Evolutionary conservation across 192 early-diverging fungal genomes (phyloP), one percentile per base, ranked within the genome.

Genomic region (Linnemannia elongata): DNA sequence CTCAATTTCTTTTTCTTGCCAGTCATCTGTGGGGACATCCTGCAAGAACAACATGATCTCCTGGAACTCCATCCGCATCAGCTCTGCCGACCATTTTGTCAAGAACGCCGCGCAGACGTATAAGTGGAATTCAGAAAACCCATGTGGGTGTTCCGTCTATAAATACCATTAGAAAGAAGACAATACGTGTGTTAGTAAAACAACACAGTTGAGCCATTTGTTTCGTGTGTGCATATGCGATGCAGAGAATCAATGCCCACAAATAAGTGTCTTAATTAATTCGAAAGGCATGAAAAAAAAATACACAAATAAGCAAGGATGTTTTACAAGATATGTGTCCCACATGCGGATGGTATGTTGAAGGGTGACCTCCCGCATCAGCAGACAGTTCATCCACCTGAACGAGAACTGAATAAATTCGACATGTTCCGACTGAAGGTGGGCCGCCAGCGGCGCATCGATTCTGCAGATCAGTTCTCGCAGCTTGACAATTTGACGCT

Each of bases 371-470:
- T 99, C 99, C 60, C 99, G 94, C 97, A 99, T 98, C 79, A 99
- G 88, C 42, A 99, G 83, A 88, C 99, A 99, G 90, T 99, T 99
- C 94, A 99, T 98, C 99, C 99, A 99, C 70, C 99, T 93, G 85
- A 99, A 99, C 12, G 99, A 97, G 91, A 99, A 99, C 89, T 99
- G 98, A 73, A 99, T 97, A 85, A 98, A 99, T 82, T 99, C 97
- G 33, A 99, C 91, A 69, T 96, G 95, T 89, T 99, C 95, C 10
- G 90, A 82, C 75, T 95, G 93, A 52, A 99, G 92, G 82, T 99
- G 99, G 35, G 82, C 79, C 30, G 95, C 93, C 71, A 99, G 88
- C 54, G 92, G 94, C 35, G 93, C 96, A 92, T 99, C 97, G 77
- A 99, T 97, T 69, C 99, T 90, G 55, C 94, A 94, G 3, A 98